Evolutionary conservation across 192 early-diverging fungal species (phyloP).

Genomic region (Coemansia sp.): DNA sequence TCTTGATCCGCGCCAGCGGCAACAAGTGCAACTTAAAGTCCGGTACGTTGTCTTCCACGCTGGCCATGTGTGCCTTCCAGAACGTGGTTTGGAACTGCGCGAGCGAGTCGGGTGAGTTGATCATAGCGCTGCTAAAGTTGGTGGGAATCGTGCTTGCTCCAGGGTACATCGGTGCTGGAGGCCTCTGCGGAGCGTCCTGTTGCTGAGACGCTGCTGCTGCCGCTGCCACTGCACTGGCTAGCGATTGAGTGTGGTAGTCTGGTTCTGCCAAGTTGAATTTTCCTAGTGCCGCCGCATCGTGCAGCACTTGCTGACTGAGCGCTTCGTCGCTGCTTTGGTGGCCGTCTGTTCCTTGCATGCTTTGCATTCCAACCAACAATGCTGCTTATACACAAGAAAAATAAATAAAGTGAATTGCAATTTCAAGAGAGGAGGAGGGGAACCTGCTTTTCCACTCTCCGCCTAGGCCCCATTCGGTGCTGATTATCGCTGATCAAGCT

Average conservation of each 20-base stretch:
- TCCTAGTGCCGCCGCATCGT: conserved; percentile 27
- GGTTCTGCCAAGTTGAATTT: conserved; percentile 26
- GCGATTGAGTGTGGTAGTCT: conserved; percentile 31
- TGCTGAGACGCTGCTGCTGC: conserved; percentile 23
- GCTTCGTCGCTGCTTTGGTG: conserved; percentile 17
- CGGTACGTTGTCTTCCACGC: conserved; percentile 63
- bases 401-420: neutral
- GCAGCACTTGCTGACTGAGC: conserved; percentile 13
- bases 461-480: neutral
- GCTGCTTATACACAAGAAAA: neutral
- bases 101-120: conserved; percentile 48
- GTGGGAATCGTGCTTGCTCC: conserved; percentile 47
- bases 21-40: conserved; percentile 91
- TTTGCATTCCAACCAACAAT: conserved; percentile 17
- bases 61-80: conserved; percentile 68
- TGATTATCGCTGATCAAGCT: neutral
- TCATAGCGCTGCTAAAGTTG: conserved; percentile 52
- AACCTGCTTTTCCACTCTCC: neutral
- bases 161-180: conserved; percentile 51
- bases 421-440: neutral
- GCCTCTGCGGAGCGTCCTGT: neutral
- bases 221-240: conserved; percentile 45
- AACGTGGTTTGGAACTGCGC: conserved; percentile 54
- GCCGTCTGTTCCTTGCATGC: conserved; percentile 17
- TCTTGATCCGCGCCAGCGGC: conserved; percentile 93